Percentiles rank a stretch among this genome's conserved stretches.
Evolutionary conservation across 2,329 filamentous ascomycete species (phyloP).

Genomic region (Phyllosticta capitalensis): DNA sequence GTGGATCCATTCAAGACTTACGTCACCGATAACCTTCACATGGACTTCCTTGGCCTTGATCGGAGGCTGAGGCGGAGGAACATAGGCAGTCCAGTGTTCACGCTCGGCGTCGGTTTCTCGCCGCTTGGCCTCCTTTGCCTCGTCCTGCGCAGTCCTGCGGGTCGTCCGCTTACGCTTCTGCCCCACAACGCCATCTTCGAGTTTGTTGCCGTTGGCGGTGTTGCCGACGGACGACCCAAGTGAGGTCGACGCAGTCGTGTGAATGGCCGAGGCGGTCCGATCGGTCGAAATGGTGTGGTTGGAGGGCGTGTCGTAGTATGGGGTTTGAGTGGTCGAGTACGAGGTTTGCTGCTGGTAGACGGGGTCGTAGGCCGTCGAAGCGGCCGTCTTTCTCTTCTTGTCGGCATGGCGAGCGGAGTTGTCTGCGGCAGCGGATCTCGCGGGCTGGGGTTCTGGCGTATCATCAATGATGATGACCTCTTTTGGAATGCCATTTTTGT

Average conservation of each 20-base stretch:
- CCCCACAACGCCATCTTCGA: constrained; percentile 57
- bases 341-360: constrained; percentile 59
- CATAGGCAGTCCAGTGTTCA: constrained; percentile 68
- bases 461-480: constrained; percentile 46
- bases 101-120: constrained; percentile 59
- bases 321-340: constrained; percentile 65
- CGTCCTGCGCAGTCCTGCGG: constrained; percentile 70
- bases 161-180: constrained; percentile 83
- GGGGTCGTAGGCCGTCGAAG: constrained; percentile 54
- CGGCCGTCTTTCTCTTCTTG: constrained; percentile 66
- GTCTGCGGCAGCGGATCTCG: constrained; percentile 16
- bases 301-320: constrained; percentile 56
- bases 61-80: constrained; percentile 76
- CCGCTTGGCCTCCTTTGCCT: constrained; percentile 55
- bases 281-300: constrained; percentile 72
- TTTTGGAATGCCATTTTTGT: constrained; percentile 36
- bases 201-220: constrained; percentile 48
- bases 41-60: constrained; percentile 68
- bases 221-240: constrained; percentile 57
- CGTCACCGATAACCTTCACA: constrained; percentile 50
- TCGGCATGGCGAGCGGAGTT: constrained; percentile 47
- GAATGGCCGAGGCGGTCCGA: constrained; percentile 67
- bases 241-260: constrained; percentile 86
- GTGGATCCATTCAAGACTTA: constrained; percentile 28
- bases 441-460: constrained; percentile 24